A percentile compares a stretch with the other conserved stretches of the same genome.
phyloP scores from a whole-genome alignment of 2,329 filamentous ascomycete species.

The Aspergillus glaucus region DNA sequence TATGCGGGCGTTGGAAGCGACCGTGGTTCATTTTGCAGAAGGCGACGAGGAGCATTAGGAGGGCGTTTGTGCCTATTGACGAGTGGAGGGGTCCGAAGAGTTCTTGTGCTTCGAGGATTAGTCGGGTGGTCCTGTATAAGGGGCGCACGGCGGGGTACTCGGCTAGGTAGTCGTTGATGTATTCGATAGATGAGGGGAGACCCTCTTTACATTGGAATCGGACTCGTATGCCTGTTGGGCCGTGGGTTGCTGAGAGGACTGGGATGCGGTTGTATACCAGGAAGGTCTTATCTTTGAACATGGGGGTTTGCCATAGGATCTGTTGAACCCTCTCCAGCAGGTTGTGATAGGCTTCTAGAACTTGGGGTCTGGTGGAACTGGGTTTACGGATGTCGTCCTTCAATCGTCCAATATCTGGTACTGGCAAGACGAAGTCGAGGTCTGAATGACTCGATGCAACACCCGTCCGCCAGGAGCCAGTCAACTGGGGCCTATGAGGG shows the following conservation, averaged over 20 bases:
- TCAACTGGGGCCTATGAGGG: slow-evolving; percentile 35
- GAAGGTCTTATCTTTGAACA: slow-evolving; percentile 15
- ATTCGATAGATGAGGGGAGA: slow-evolving; percentile 32
- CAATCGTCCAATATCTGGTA: slow-evolving; percentile 19
- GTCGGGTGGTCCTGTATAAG: slow-evolving; percentile 47
- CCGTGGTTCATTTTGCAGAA: slow-evolving; percentile 43
- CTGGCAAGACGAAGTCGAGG: slow-evolving; percentile 45
- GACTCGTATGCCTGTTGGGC: slow-evolving; percentile 43
- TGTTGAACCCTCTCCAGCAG: slow-evolving; percentile 18
- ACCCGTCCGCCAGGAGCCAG: slow-evolving; percentile 51
- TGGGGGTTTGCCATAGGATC: slow-evolving; percentile 14
- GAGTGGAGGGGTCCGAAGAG: slow-evolving; percentile 43
- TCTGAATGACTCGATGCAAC: slow-evolving; percentile 49
- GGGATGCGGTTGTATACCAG: slow-evolving; percentile 22
- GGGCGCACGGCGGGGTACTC: slow-evolving; percentile 45
- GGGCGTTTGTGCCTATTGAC: slow-evolving; percentile 49
- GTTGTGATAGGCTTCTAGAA: slow-evolving; percentile 16
- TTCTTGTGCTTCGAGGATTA: slow-evolving; percentile 45
- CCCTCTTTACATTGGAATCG: slow-evolving; percentile 47
- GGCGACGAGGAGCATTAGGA: slow-evolving; percentile 54
- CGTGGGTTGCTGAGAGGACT: slow-evolving; percentile 37
- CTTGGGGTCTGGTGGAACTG: slow-evolving; percentile 28
- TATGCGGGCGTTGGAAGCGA: slow-evolving; percentile 20
- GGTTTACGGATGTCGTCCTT: slow-evolving; percentile 21
- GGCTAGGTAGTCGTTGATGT: slow-evolving; percentile 42